Evolutionary conservation across 2,329 filamentous ascomycete species (phyloP).

Genomic region (Sporothrix globosa): DNA sequence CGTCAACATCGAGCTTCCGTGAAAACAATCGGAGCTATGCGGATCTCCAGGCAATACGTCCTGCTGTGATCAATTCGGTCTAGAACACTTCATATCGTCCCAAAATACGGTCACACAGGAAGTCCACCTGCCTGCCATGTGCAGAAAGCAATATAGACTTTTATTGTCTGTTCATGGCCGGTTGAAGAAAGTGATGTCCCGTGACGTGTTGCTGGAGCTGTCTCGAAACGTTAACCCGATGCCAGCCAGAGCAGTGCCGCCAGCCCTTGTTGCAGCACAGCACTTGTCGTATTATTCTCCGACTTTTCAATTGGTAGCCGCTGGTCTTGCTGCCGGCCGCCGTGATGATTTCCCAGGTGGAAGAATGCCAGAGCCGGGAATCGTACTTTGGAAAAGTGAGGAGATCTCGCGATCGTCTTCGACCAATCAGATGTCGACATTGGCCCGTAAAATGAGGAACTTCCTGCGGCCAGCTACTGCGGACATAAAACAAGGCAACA

Average conservation of each 20-base stretch:
- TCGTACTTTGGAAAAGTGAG: background rate
- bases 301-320: background rate
- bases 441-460: background rate
- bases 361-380: background rate
- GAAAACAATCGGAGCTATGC: background rate
- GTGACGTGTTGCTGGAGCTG: background rate
- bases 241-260: background rate
- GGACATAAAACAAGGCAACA: background rate
- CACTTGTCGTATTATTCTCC: no score
- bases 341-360: background rate
- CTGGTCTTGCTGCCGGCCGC: background rate
- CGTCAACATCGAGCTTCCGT: background rate
- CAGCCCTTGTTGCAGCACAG: background rate
- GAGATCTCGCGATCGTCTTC: background rate
- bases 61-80: background rate
- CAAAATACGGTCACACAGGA: background rate
- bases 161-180: background rate
- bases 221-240: background rate
- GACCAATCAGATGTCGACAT: conserved; percentile 7
- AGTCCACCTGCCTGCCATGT: background rate
- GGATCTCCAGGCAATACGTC: background rate
- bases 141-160: background rate
- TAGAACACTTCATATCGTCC: background rate
- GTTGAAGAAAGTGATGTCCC: background rate
- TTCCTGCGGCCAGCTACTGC: conserved; percentile 2